Conservation (phyloP, 2,329 filamentous ascomycete species). For the Fusarium miscanthi region DNA sequence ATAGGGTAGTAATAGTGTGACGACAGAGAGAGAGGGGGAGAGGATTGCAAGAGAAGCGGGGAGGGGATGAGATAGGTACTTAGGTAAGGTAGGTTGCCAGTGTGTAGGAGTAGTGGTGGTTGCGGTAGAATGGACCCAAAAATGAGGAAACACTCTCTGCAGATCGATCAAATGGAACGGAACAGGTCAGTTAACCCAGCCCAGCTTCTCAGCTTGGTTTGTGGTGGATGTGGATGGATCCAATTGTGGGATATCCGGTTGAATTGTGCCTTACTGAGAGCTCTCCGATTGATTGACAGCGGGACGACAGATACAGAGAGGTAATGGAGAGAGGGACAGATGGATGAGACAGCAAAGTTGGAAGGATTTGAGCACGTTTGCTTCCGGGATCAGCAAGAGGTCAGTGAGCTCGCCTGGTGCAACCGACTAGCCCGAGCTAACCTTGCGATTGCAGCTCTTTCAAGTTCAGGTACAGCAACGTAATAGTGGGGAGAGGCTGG, state of each 20-base stretch:
- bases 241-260: constrained; percentile 8
- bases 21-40: constrained; percentile 29
- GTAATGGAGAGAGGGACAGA: neutral
- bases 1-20: constrained; percentile 62
- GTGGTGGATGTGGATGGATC: constrained; percentile 13
- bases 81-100: neutral
- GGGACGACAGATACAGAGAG: neutral
- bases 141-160: constrained; percentile 35
- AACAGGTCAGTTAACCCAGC: constrained; percentile 20
- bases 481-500: constrained; percentile 30
- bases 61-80: constrained; percentile 24
- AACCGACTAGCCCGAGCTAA: constrained; percentile 28
- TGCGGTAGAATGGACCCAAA: constrained; percentile 31
- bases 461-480: constrained; percentile 34
- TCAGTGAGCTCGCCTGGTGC: constrained; percentile 42
- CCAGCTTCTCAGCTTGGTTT: constrained; percentile 20
- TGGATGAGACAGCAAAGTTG: constrained; percentile 18
- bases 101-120: constrained; percentile 19
- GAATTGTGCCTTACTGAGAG: constrained; percentile 1
- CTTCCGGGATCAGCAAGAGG: constrained; percentile 32
- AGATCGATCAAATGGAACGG: constrained; percentile 41
- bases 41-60: constrained; percentile 24
- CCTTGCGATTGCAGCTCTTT: constrained; percentile 36
- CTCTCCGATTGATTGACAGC: constrained; percentile 1
- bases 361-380: constrained; percentile 37